Evolutionary conservation across 1,284 basidiomycete species (phyloP).

Genomic region (Trichosporon sp.): DNA sequence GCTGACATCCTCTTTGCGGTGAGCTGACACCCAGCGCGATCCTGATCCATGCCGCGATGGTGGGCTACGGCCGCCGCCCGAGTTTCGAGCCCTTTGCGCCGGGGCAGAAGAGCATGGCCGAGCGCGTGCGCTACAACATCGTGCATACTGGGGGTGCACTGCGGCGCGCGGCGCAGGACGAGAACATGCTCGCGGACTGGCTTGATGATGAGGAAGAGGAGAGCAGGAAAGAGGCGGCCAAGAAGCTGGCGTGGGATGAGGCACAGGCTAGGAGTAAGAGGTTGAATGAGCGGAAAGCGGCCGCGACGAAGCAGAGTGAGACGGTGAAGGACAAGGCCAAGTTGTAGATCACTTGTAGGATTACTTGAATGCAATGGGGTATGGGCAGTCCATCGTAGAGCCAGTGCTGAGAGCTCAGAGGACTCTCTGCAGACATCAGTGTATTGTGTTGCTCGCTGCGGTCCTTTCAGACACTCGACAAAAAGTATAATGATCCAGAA

Average conservation of each 20-base stretch:
- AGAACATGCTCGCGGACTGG: constrained; percentile 56
- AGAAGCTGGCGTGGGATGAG: constrained; percentile 7
- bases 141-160: constrained; percentile 61
- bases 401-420: too few species aligned
- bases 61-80: constrained; percentile 66
- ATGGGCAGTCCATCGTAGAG: background rate
- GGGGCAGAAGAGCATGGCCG: constrained; percentile 61
- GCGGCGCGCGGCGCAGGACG: constrained; percentile 61
- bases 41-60: constrained; percentile 67
- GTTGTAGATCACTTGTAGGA: constrained; percentile 13
- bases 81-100: constrained; percentile 67
- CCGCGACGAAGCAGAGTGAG: background rate
- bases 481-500: constrained; percentile 27
- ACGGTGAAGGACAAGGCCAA: constrained; percentile 4
- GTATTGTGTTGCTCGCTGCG: background rate
- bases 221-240: constrained; percentile 2
- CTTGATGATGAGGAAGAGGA: constrained; percentile 26
- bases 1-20: constrained; percentile 36
- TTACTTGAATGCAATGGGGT: background rate
- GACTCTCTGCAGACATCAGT: background rate
- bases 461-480: background rate
- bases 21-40: constrained; percentile 62
- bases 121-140: constrained; percentile 64
- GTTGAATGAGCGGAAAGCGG: background rate
- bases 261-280: background rate